A percentile compares a stretch with the other conserved stretches of the same genome.
These are phyloP conservation scores for Cucurbita ficifolia DNA, from an alignment of 306 rosid genomes.

Conservation along the genomic window DNA sequence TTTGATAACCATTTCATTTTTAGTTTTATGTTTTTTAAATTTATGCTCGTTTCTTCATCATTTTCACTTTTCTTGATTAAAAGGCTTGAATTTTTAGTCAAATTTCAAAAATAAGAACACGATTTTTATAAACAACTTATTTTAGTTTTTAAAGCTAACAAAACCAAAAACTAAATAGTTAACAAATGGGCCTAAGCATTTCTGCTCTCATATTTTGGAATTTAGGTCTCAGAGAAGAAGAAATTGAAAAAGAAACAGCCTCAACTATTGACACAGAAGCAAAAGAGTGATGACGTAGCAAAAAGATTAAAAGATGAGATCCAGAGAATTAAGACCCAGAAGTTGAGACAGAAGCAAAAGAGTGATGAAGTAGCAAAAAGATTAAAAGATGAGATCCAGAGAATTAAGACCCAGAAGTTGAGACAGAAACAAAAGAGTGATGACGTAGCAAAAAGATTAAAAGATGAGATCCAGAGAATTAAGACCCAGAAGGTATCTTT, in stretches of 20 bases:
- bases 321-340: too few species aligned
- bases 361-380: too few species aligned
- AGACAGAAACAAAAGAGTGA: constrained; percentile 83
- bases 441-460: constrained; percentile 72
- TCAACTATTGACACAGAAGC: constrained; percentile 54
- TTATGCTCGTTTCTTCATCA: background rate
- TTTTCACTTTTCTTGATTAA: background rate
- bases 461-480: constrained; percentile 85
- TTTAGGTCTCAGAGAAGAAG: constrained; percentile 68
- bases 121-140: too few species aligned
- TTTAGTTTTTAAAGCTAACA: too few species aligned
- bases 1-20: background rate
- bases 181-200: background rate
- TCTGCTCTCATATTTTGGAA: constrained; percentile 18
- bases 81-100: background rate
- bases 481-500: constrained; percentile 65
- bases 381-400: too few species aligned
- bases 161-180: too few species aligned
- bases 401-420: too few species aligned
- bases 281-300: too few species aligned
- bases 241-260: constrained; percentile 85
- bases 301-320: too few species aligned
- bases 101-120: too few species aligned
- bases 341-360: too few species aligned
- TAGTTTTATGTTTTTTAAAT: too few species aligned